Evolutionary conservation across 768 basidiomycete species (phyloP), one percentile per base, ranked within the genome.

Genomic region (Boletellus emodensis): DNA sequence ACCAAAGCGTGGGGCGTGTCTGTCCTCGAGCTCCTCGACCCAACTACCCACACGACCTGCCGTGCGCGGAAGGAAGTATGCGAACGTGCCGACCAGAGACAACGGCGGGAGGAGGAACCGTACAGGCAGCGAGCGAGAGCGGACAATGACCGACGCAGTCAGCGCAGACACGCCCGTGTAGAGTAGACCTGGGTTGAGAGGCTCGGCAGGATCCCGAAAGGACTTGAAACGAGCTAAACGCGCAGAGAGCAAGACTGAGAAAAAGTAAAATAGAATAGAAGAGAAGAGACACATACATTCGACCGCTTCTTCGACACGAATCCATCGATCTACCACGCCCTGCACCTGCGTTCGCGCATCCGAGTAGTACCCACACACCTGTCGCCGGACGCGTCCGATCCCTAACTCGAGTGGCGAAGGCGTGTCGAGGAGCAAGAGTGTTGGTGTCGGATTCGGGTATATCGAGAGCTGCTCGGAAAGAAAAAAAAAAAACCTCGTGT

Each of bases 91-190:
- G 49, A 86, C 47, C 57, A 93, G 70, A 66, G 93, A 80, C 20
- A 81, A 52, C 0, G 94, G 88, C 0, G 95, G 95, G 13, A 94
- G 77, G 40, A 87, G 54, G 45, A 87, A 59, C 17, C 95, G 87
- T 6, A 82, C 71, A 30, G 83, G 76, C 47, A 94, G 70, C 46
- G 73, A 63, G 55, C 94, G 84, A 57, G 86, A 87, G 38, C 94
- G 85, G 0, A 88, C 82, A 49, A 97, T 59, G 59, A 98, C 85
- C 49, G 93, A 93, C 2, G 89, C 91, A 4, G 89, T 87, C 42
- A 98, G 82, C 13, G 91, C 83, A 3, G 91, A 84, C 43, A 98
- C 79, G 43, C 92, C 90, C 40, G 90, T 86, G 73, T 95, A 97
- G 47, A 97, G 83, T 5, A 87, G 61, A n/a, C 89, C 91, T 1